phyloP scores from a whole-genome alignment of 1,284 basidiomycete genomes.

The Pisolithus thermaeus region DNA sequence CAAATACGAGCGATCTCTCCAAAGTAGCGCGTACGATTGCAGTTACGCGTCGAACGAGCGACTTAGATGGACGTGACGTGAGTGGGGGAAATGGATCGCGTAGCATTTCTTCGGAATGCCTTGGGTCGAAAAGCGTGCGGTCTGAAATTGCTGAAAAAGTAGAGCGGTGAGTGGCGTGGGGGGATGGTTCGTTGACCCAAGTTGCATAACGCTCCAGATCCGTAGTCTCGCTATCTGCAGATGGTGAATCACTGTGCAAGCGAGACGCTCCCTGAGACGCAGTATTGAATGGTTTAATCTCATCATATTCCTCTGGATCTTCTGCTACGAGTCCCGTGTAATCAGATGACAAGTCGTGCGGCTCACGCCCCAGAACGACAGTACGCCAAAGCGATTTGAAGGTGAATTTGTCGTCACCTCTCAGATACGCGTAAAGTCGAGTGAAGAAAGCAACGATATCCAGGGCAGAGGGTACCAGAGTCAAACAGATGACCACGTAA shows the following conservation, averaged over 20 bases:
- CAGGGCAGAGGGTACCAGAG: conserved; percentile 50
- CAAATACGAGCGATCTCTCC: conserved; percentile 62
- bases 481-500: conserved; percentile 53
- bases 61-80: conserved; percentile 13
- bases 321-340: conserved; percentile 53
- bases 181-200: conserved; percentile 40
- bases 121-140: conserved; percentile 43
- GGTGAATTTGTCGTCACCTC: conserved; percentile 39
- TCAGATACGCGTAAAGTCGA: conserved; percentile 46
- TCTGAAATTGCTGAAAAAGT: conserved; percentile 46
- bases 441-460: conserved; percentile 47
- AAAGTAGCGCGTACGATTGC: conserved; percentile 42
- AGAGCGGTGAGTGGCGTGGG: conserved; percentile 35
- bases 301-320: conserved; percentile 50
- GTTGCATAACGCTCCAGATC: conserved; percentile 28
- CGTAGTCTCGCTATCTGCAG: conserved; percentile 22
- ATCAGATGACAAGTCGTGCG: conserved; percentile 28
- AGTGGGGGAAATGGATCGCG: conserved; percentile 35
- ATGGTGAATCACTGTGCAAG: conserved; percentile 11
- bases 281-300: conserved; percentile 19
- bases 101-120: conserved; percentile 64
- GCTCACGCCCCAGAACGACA: conserved; percentile 44
- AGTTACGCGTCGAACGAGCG: conserved; percentile 38
- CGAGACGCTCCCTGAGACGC: background rate
- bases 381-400: conserved; percentile 49